These are phyloP conservation scores for Xylaria acuta DNA, from an alignment of 495 filamentous ascomycete genomes.

Conservation along the genomic window DNA sequence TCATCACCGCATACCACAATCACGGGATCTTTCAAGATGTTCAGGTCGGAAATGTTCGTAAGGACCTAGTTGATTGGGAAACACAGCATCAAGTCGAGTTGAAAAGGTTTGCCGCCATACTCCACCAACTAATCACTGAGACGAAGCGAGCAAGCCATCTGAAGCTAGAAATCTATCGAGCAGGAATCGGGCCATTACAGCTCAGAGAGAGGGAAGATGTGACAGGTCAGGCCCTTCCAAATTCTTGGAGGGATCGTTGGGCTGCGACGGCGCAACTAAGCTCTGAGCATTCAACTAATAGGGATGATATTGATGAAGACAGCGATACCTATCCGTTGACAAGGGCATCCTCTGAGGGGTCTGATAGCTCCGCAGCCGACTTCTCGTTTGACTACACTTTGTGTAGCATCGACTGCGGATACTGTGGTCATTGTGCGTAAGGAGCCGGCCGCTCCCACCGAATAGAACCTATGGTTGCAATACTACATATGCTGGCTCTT, in stretches of 20 bases:
- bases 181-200: constrained; percentile 46
- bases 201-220: constrained; percentile 48
- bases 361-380: constrained; percentile 34
- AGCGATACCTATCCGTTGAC: constrained; percentile 5
- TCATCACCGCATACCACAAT: constrained; percentile 66
- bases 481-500: background rate
- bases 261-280: background rate
- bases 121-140: constrained; percentile 52
- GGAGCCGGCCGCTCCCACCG: background rate
- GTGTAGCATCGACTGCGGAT: constrained; percentile 48
- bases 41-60: constrained; percentile 50
- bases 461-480: background rate
- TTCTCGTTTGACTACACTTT: constrained; percentile 49
- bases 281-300: background rate
- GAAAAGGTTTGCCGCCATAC: constrained; percentile 45
- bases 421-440: constrained; percentile 47
- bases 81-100: constrained; percentile 47
- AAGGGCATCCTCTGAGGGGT: constrained; percentile 25
- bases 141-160: constrained; percentile 45
- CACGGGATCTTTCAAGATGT: constrained; percentile 61
- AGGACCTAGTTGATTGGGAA: constrained; percentile 62
- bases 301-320: constrained; percentile 13
- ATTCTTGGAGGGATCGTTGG: constrained; percentile 34
- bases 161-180: constrained; percentile 53
- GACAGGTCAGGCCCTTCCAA: constrained; percentile 38